Percentiles rank a stretch among this genome's conserved stretches.
These are phyloP conservation scores for Erigeron canadensis DNA, from an alignment of 129 eudicot species.

Conservation along the genomic window DNA sequence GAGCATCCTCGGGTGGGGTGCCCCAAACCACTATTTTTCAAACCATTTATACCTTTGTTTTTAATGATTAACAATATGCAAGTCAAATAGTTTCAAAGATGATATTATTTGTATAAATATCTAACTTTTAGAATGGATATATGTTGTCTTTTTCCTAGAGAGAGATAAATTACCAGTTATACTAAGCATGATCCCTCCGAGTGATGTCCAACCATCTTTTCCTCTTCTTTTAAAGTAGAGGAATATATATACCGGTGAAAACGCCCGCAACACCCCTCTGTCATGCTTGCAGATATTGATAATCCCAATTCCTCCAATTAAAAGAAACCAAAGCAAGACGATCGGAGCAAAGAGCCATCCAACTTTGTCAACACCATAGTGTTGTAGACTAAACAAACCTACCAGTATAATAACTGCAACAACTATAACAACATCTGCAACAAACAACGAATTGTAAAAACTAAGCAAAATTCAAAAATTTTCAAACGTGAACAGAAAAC, in stretches of 20 bases:
- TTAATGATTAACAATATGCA: background rate
- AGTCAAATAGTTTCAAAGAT: background rate
- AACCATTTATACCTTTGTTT: background rate
- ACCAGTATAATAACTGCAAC: slow-evolving; percentile 73
- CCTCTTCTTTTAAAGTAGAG: slow-evolving; percentile 68
- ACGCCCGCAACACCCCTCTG: slow-evolving; percentile 59
- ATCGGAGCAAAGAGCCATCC: slow-evolving; percentile 91
- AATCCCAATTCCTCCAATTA: slow-evolving; percentile 76
- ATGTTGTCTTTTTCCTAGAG: background rate
- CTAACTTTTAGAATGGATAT: background rate
- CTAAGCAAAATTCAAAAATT: background rate
- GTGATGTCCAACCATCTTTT: slow-evolving; percentile 66
- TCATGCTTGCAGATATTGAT: slow-evolving; percentile 66
- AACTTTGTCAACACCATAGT: slow-evolving; percentile 81
- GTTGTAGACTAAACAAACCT: slow-evolving; percentile 81
- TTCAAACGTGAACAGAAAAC: background rate
- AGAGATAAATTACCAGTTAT: slow-evolving; percentile 61
- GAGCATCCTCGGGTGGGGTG: background rate
- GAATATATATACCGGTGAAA: slow-evolving; percentile 67
- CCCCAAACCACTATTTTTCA: background rate
- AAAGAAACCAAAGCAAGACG: slow-evolving; percentile 79
- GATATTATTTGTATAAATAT: background rate
- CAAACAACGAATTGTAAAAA: background rate
- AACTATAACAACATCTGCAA: slow-evolving; percentile 82
- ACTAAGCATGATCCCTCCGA: slow-evolving; percentile 89